Base-by-base conservation (phyloP, 2,329 filamentous ascomycete species). In the Acarospora socialis region DNA sequence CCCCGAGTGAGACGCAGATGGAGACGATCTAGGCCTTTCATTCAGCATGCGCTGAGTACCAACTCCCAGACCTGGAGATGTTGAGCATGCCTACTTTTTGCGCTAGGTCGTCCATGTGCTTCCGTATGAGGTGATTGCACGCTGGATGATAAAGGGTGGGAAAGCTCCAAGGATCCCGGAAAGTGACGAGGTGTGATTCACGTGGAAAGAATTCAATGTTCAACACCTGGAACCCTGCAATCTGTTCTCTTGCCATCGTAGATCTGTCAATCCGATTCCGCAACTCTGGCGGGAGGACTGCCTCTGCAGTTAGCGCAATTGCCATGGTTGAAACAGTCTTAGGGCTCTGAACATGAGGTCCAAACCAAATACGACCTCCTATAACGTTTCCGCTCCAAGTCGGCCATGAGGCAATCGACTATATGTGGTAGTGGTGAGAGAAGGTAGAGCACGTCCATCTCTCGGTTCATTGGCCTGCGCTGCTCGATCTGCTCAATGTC, bases 401-500 rank as follows among this genome's bases (percentile, higher is more conserved):
- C 90, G 49, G 86, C 83, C 59, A 95, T 74, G 28, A 98, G 65
- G 52, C 86, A 94, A 48, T 95, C 87, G 47, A 95, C 79, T 41
- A 93, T 82, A 53, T 93, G 81, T 5, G 82, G 66, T 47, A 81
- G 71, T 6, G 90, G 81, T 0, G 86, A 80, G 35, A 98, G 68
- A 38, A 98, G 66, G 60, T 95, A 98, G 43, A 98, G 74, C 47
- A 84, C 90, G 56, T 95, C 90, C 74, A 92, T 93, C 46, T 82
- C 79, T 34, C 77, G 75, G 53, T 93, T 92, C 51, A 70, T 67
- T 28, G 79, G 76, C 51, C 90, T 74, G 47, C 74, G 76, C 40
- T 90, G 74, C 63, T 94, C 86, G 59, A 98, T 92, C 50, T 73
- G 73, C 65, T 95, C 87, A 55, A 98, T 87, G 58, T 93, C 86